Evolutionary conservation across 2,329 filamentous ascomycete species (phyloP), one percentile per base, ranked within the genome.

Genomic region (Emergomyces orientalis): DNA sequence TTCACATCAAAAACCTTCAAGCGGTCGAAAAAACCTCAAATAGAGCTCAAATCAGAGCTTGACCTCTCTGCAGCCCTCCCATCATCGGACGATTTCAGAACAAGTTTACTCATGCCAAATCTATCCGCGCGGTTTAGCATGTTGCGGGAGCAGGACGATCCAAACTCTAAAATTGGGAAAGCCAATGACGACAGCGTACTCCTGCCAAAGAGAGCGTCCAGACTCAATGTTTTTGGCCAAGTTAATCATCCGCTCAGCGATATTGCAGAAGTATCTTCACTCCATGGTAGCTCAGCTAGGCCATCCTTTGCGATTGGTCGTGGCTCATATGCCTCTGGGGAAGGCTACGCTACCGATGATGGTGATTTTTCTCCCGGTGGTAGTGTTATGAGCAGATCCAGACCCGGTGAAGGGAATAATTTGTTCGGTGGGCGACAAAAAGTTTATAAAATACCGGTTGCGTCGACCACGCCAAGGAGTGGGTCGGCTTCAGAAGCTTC

Each of bases 71-170:
- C 80, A 14, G 92, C 86, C 0, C 80, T 99, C 2, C 94, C 94
- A 1, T 82, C 91, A 0, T 87, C 80, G 56, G 91, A 97, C 75
- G 88, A 97, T 71, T 97, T 99, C 75, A 86, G 94, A 63, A 99
- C 94, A 3, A 97, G 94, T 80, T 79, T 99, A 63, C 81, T 99
- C 65, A 96, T 99, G 93, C 92, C 91, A 0, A 93, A 92, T 51
- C 82, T 99, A 4, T 97, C 93, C 0, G 91, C 92, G 14, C 87
- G 94, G 7, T 99, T 99, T 75, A 97, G 93, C 69, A 97, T 97
- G 93, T 80, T 97, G 39, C 83, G 91, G 70, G 93, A 97, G 75
- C 93, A 97, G 74, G 92, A 97, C 73, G 91, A 97, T 70, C 93
- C 93, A 0, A 88, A 81, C 65, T 93, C 91, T 1, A 89, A 91